phyloP scores from a whole-genome alignment of 2,329 filamentous ascomycete species.

The Neurospora sp. region DNA sequence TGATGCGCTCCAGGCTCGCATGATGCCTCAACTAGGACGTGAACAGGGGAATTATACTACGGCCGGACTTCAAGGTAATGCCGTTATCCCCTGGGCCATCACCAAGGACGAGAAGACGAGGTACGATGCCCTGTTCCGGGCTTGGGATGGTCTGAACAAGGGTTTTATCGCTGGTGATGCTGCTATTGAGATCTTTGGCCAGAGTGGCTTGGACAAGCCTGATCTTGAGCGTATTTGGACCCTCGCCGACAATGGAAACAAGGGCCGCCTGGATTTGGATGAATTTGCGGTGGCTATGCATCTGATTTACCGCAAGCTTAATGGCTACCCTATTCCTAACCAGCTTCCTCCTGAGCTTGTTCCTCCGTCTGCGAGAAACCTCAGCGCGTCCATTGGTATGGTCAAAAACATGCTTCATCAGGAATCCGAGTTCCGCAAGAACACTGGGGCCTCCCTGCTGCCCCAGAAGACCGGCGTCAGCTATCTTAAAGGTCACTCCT shows the following conservation, averaged over 20 bases:
- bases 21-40: constrained; percentile 95
- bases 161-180: constrained; percentile 87
- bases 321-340: constrained; percentile 86
- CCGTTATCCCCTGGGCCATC: constrained; percentile 94
- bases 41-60: constrained; percentile 78
- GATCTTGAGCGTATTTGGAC: constrained; percentile 95
- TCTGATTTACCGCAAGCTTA: constrained; percentile 93
- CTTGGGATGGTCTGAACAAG: constrained; percentile 92
- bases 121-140: constrained; percentile 89
- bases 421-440: constrained; percentile 84
- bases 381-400: constrained; percentile 85
- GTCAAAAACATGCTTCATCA: constrained; percentile 83
- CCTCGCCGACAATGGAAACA: constrained; percentile 84
- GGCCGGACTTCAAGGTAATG: constrained; percentile 80
- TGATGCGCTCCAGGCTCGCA: constrained; percentile 79
- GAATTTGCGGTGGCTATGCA: constrained; percentile 99
- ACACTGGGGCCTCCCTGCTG: constrained; percentile 78
- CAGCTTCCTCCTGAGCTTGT: constrained; percentile 85
- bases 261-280: constrained; percentile 86
- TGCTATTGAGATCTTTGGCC: constrained; percentile 93
- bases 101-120: constrained; percentile 98
- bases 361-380: constrained; percentile 86
- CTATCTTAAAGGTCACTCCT: constrained; percentile 92
- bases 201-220: constrained; percentile 83
- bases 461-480: constrained; percentile 97